Conservation (phyloP, 179 eudicot genomes). For the Camellia oleifera region DNA sequence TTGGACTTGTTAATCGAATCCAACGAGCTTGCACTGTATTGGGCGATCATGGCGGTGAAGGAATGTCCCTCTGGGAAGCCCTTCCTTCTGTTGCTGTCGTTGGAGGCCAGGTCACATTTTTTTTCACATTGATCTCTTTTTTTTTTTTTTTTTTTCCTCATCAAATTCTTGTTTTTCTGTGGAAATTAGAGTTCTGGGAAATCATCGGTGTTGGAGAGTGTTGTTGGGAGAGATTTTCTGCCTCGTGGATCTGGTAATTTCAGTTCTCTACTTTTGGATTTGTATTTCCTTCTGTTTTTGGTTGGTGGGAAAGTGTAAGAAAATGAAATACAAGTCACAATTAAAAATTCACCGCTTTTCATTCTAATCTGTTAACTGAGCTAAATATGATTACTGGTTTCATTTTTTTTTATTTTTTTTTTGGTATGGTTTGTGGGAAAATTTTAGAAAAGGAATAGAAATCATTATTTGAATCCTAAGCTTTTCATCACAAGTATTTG, state of each 20-base stretch:
- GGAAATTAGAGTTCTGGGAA: slow-evolving; percentile 83
- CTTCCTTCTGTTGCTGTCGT: slow-evolving; percentile 77
- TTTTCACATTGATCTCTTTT: background rate
- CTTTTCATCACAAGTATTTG: background rate
- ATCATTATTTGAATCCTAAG: background rate
- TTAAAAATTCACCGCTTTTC: background rate
- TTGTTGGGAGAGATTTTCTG: slow-evolving; percentile 85
- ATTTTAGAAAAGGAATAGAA: background rate
- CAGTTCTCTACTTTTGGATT: background rate
- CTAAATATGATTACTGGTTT: background rate
- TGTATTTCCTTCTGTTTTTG: background rate
- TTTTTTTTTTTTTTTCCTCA: background rate
- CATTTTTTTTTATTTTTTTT: background rate
- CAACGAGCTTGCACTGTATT: slow-evolving; percentile 70
- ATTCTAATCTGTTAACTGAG: background rate
- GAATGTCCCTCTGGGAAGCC: slow-evolving; percentile 78
- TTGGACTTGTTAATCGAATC: slow-evolving; percentile 66
- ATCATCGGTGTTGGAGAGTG: slow-evolving; percentile 82
- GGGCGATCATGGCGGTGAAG: slow-evolving; percentile 79
- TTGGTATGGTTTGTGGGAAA: background rate
- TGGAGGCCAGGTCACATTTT: slow-evolving; percentile 60
- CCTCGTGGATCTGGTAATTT: slow-evolving; percentile 93
- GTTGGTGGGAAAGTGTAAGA: slow-evolving; percentile 4
- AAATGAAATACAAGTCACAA: background rate
- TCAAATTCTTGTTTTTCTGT: slow-evolving; percentile 6